These are phyloP conservation scores for Neofusicoccum ribis DNA, from an alignment of 2,329 filamentous ascomycete genomes.

Conservation along the genomic window DNA sequence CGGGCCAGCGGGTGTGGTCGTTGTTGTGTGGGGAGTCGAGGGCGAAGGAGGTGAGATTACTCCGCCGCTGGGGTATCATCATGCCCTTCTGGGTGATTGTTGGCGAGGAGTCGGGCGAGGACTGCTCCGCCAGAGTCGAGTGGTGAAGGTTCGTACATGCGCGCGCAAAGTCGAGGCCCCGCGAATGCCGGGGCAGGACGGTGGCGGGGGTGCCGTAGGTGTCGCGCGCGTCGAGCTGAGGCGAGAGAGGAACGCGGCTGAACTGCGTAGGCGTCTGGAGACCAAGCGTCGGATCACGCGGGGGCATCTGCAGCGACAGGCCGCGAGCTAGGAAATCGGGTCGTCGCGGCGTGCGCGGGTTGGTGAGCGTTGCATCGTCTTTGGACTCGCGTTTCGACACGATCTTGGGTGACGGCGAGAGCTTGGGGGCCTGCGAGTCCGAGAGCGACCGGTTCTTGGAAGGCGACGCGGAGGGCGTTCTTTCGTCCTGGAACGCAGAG, in stretches of 20 bases:
- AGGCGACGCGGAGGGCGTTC: slow-evolving; percentile 38
- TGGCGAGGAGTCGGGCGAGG: slow-evolving; percentile 87
- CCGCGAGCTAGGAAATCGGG: slow-evolving; percentile 63
- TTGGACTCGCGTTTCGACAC: slow-evolving; percentile 39
- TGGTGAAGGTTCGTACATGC: slow-evolving; percentile 94
- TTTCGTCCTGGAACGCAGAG: slow-evolving; percentile 18
- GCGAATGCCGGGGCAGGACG: slow-evolving; percentile 82
- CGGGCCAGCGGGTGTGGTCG: slow-evolving; percentile 61
- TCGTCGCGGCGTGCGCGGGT: slow-evolving; percentile 65
- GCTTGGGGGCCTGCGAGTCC: slow-evolving; percentile 41
- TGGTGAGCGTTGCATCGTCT: slow-evolving; percentile 47
- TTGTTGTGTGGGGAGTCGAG: slow-evolving; percentile 65
- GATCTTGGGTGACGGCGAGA: slow-evolving; percentile 50
- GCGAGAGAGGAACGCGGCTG: slow-evolving; percentile 69
- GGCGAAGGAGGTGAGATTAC: slow-evolving; percentile 37
- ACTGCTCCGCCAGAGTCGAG: slow-evolving; percentile 85
- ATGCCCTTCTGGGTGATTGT: slow-evolving; percentile 71
- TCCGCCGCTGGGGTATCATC: slow-evolving; percentile 58
- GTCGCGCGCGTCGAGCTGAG: slow-evolving; percentile 80
- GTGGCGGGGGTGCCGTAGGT: slow-evolving; percentile 86
- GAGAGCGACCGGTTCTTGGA: slow-evolving; percentile 48
- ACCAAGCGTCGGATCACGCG: slow-evolving; percentile 43
- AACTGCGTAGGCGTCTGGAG: slow-evolving; percentile 51
- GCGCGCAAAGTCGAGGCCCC: slow-evolving; percentile 89
- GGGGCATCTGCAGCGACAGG: slow-evolving; percentile 70